Evolutionary conservation across 352 stramenopile genomes (phyloP).

Genomic region (Thalassiosira exigua): DNA sequence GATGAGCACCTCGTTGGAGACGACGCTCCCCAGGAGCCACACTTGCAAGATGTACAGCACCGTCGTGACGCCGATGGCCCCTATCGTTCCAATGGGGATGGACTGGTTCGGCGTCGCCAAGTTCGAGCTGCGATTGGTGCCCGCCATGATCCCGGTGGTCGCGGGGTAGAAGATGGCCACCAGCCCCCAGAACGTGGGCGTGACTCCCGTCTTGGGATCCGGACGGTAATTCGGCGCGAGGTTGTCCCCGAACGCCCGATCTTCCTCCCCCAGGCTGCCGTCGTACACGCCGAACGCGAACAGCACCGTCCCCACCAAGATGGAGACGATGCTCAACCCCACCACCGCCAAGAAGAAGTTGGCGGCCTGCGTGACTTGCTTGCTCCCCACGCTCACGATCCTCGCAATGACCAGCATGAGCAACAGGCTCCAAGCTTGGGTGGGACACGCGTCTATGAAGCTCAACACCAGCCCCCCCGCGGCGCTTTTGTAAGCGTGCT

Average conservation of each 20-base stretch:
- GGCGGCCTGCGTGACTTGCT: constrained; percentile 33
- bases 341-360: constrained; percentile 47
- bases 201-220: constrained; percentile 79
- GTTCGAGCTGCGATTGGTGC: constrained; percentile 79
- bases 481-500: constrained; percentile 51
- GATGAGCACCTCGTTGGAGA: constrained; percentile 80
- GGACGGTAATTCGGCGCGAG: constrained; percentile 72
- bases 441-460: constrained; percentile 25
- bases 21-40: constrained; percentile 75
- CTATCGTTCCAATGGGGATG: constrained; percentile 85
- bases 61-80: constrained; percentile 82
- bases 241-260: constrained; percentile 74
- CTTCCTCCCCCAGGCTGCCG: constrained; percentile 51
- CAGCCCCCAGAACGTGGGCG: constrained; percentile 79
- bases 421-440: constrained; percentile 42
- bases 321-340: constrained; percentile 37
- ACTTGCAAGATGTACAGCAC: constrained; percentile 81
- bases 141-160: constrained; percentile 88
- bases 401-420: constrained; percentile 51
- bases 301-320: constrained; percentile 66
- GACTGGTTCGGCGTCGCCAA: constrained; percentile 75
- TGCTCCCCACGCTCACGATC: constrained; percentile 43
- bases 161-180: constrained; percentile 86
- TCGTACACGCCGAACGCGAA: constrained; percentile 64
- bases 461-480: constrained; percentile 9